Base-by-base conservation (phyloP, 164 flowering plant genomes). In the Hamamelis virginiana region DNA sequence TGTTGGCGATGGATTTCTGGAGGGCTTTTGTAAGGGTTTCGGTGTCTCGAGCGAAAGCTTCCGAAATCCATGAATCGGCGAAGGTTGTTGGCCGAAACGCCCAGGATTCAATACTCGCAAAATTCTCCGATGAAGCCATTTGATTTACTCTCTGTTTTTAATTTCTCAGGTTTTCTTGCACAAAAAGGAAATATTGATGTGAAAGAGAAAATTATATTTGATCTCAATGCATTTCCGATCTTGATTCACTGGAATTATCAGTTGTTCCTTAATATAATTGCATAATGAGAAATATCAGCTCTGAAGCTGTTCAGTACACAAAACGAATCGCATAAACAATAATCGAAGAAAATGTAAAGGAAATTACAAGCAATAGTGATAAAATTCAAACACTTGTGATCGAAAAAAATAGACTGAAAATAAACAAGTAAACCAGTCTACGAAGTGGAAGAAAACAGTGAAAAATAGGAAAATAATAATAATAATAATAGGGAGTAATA, bases 11-110 rank as follows among this genome's bases (percentile, higher is more conserved):
- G 8, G 98, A 81, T 21, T 78, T 78, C 66, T 85, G 89, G 13
- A 94, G 85, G 1, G 92, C 96, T 66, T 70, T 78, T n/a, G 97
- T 84, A 10, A 94, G 77, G 19, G 84, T 68, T 38, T 94, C 89
- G 53, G 87, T 83, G 66, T 91, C 96, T 15, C 87, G 88, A 8
- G 86, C 64, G 67, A 77, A 82, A 46, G 82, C 69, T 0, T 90
- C 97, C 5, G 88, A 66, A 19, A 84, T 12, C 96, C 94, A 89
- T 0, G 85, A 74, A 46, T 89, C 95, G 1, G 75, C 66, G 10
- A 83, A 79, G 19, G 81, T 0, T 0, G 82, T 26, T 5, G 55
- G 66, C 0, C 86, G 82, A 74, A 81, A 81, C 16, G 59, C 0
- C 90, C 88, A 86, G 1, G 82, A 78, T 5, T 86, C 92, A 23